Evolutionary conservation across 1,284 basidiomycete species (phyloP).

Genomic region (Naganishia cerealis): DNA sequence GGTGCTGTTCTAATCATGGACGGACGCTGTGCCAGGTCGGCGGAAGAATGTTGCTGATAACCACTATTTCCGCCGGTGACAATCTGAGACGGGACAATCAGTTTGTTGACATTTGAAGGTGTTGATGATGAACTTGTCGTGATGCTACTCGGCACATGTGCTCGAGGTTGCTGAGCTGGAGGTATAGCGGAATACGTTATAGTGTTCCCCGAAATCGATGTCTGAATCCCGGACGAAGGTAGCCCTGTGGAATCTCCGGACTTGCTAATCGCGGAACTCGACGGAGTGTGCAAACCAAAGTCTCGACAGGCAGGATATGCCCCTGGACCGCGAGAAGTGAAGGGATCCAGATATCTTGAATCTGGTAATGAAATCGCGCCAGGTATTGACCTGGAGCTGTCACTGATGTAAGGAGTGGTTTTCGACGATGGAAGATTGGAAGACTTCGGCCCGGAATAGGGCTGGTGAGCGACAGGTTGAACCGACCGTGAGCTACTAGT

Average conservation of each 20-base stretch:
- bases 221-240: constrained; percentile 1
- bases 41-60: neutral
- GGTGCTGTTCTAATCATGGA: constrained; percentile 15
- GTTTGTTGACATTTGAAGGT: neutral
- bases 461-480: neutral
- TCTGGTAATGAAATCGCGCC: constrained; percentile 17
- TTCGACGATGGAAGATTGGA: constrained; percentile 9
- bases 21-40: neutral
- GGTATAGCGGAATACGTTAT: neutral
- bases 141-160: neutral
- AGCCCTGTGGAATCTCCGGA: neutral
- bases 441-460: constrained; percentile 5
- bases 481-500: neutral
- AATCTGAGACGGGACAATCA: neutral
- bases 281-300: neutral
- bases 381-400: constrained; percentile 15
- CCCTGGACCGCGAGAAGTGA: neutral
- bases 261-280: neutral
- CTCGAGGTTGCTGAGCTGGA: constrained; percentile 5
- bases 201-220: constrained; percentile 14
- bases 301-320: constrained; percentile 5
- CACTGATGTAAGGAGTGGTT: constrained; percentile 12
- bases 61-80: neutral
- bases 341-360: constrained; percentile 10
- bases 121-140: neutral